A percentile compares a stretch with the other conserved stretches of the same genome.
These are phyloP conservation scores for Candida sanyaensis DNA, from an alignment of 1,139 yeast species.

Conservation along the genomic window DNA sequence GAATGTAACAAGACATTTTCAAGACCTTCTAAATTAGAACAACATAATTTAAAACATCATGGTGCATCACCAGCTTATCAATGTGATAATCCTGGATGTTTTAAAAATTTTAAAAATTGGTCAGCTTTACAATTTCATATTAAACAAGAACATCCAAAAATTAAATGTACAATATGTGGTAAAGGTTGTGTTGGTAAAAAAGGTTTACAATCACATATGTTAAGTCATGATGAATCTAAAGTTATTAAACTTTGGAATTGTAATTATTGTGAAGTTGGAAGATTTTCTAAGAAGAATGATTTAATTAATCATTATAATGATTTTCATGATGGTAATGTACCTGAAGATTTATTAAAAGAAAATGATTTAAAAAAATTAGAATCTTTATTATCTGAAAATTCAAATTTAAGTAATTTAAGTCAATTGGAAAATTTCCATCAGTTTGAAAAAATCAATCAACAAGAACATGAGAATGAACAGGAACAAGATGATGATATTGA, in stretches of 20 bases:
- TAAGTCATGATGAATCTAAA: conserved; percentile 51
- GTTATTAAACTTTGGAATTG: conserved; percentile 66
- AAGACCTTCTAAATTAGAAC: conserved; percentile 61
- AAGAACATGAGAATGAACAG: conserved; percentile 14
- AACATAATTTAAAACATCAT: conserved; percentile 64
- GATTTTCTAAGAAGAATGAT: conserved; percentile 36
- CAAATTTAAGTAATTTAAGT: conserved; percentile 5
- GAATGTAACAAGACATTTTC: conserved; percentile 60
- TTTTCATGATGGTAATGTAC: conserved; percentile 44
- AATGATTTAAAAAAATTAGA: conserved; percentile 26
- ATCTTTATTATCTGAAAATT: conserved; percentile 9
- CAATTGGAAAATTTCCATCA: conserved; percentile 2
- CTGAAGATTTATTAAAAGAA: conserved; percentile 32
- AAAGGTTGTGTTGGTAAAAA: conserved; percentile 73
- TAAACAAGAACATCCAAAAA: conserved; percentile 70
- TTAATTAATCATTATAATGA: conserved; percentile 45
- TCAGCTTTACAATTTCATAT: conserved; percentile 72
- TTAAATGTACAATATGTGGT: conserved; percentile 67
- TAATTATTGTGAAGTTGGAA: conserved; percentile 43
- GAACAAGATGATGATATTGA: conserved; percentile 19
- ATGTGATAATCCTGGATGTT: conserved; percentile 66
- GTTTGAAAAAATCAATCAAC: not conserved
- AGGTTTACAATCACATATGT: conserved; percentile 74
- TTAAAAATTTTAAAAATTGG: conserved; percentile 69
- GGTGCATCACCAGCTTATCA: conserved; percentile 56